Evolutionary conservation across 2,329 filamentous ascomycete genomes (phyloP).

Genomic region (Diaporthe eres): DNA sequence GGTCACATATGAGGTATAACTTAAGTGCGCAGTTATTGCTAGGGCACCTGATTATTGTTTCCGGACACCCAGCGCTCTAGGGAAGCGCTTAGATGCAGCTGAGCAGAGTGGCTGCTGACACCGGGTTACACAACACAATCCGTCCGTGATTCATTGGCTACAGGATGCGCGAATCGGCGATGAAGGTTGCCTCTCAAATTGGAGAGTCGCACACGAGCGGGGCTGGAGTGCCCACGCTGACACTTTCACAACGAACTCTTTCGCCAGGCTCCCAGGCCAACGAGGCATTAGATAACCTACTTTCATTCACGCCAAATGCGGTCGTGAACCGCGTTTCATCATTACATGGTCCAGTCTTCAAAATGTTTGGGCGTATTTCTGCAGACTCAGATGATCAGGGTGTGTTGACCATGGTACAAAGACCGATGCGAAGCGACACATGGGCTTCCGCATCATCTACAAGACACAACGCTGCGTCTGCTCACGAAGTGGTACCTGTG

Average conservation of each 20-base stretch:
- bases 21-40: no score
- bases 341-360: not conserved
- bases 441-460: not conserved
- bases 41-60: no score
- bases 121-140: not conserved
- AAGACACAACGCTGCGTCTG: not conserved
- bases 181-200: not conserved
- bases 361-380: not conserved
- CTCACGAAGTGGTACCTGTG: not conserved
- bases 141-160: not conserved
- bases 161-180: not conserved
- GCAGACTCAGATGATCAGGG: not conserved
- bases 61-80: not conserved
- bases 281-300: not conserved
- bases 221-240: not conserved
- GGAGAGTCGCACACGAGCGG: not conserved
- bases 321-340: not conserved
- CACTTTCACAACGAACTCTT: no score
- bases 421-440: not conserved
- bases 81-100: not conserved
- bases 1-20: no score
- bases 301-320: not conserved
- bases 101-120: not conserved
- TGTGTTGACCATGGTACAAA: not conserved
- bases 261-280: not conserved